These are phyloP conservation scores for Lentinus brumalis DNA, from an alignment of 768 basidiomycete species.

Conservation along the genomic window DNA sequence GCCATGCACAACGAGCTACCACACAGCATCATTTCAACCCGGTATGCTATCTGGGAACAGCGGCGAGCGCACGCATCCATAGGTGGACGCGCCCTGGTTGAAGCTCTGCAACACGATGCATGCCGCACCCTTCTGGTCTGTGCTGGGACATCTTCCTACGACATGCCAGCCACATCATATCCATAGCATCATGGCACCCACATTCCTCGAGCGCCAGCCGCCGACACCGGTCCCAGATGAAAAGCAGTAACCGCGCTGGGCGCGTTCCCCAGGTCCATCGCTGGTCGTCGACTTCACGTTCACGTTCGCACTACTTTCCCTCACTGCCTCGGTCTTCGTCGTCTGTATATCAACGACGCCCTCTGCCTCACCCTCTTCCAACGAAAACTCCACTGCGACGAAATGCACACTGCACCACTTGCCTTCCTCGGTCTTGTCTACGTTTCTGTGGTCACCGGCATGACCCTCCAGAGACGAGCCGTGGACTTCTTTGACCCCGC, in stretches of 20 bases:
- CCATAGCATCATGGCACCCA: no score
- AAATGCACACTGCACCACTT: slow-evolving; percentile 3
- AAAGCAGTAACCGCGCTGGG: neutral
- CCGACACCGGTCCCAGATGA: neutral
- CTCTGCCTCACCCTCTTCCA: neutral
- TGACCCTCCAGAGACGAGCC: slow-evolving; percentile 10
- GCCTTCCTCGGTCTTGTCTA: slow-evolving; percentile 1
- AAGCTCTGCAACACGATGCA: no score
- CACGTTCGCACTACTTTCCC: no score
- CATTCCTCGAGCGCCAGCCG: neutral
- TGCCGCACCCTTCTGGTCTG: no score
- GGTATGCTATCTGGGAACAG: no score
- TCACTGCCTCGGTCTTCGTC: no score
- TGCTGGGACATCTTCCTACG: neutral
- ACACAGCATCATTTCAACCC: no score
- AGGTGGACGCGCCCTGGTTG: no score
- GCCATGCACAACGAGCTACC: no score
- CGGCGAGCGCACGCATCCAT: no score
- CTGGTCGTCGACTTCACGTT: slow-evolving; percentile 11
- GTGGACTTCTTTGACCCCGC: slow-evolving; percentile 39
- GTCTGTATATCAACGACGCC: neutral
- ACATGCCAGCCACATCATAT: no score
- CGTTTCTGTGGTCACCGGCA: slow-evolving; percentile 8
- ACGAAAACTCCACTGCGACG: no score
- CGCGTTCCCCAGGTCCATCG: slow-evolving; percentile 4